Percentiles rank a stretch among this genome's conserved stretches.
Evolutionary conservation across 179 eudicot genomes (phyloP).

Genomic region (Amaranthus tricolor): DNA sequence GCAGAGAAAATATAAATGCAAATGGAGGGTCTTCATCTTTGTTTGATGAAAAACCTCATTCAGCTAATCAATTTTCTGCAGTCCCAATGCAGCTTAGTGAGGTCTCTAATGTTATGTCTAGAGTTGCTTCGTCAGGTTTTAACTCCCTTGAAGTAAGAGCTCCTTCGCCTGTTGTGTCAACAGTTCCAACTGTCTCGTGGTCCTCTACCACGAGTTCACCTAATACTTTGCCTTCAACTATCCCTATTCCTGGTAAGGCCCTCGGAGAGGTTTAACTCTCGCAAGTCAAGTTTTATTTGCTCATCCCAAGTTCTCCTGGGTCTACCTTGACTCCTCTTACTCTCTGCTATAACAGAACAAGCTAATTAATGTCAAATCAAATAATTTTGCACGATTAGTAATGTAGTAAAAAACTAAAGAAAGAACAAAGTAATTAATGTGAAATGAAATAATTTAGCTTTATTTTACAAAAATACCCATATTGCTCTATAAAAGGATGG

Average conservation of each 20-base stretch:
- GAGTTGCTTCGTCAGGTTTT: constrained; percentile 33
- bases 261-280: too few relatives aligned
- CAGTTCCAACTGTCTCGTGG: constrained; percentile 36
- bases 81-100: constrained; percentile 10
- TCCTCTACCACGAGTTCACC: constrained; percentile 35
- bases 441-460: too few relatives aligned
- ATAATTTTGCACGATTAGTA: too few relatives aligned
- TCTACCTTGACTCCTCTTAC: too few relatives aligned
- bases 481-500: too few relatives aligned
- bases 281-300: too few relatives aligned
- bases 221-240: constrained; percentile 30
- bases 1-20: constrained; percentile 30
- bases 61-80: constrained; percentile 31
- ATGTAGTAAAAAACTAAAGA: too few relatives aligned
- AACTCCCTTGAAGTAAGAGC: constrained; percentile 35
- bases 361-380: too few relatives aligned
- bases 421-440: not conserved
- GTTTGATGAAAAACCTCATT: constrained; percentile 39
- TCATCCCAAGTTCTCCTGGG: too few relatives aligned
- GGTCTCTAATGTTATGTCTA: constrained; percentile 24
- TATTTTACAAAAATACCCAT: too few relatives aligned
- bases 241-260: too few relatives aligned
- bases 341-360: too few relatives aligned
- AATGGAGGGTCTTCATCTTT: constrained; percentile 37
- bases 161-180: constrained; percentile 32